phyloP scores from a whole-genome alignment of 2,329 filamentous ascomycete species.

The Diaporthe citrichinensis region DNA sequence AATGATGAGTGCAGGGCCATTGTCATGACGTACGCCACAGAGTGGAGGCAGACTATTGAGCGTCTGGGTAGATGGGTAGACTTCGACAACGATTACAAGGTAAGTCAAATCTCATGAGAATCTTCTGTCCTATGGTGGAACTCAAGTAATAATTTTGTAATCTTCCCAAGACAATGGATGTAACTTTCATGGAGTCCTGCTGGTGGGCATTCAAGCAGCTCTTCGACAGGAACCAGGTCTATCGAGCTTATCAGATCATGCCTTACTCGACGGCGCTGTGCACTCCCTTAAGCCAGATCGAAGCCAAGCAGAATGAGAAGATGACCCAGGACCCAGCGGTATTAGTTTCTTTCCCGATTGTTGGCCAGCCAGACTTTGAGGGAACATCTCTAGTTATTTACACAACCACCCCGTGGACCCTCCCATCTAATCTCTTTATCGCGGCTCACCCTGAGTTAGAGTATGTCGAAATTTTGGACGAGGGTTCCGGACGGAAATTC shows the following conservation, averaged over 20 bases:
- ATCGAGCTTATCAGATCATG: slow-evolving; percentile 81
- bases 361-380: slow-evolving; percentile 72
- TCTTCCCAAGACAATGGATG: slow-evolving; percentile 75
- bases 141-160: slow-evolving; percentile 49
- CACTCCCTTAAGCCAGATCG: slow-evolving; percentile 82
- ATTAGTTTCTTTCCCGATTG: slow-evolving; percentile 80
- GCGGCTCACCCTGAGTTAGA: slow-evolving; percentile 83
- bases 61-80: slow-evolving; percentile 94
- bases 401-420: slow-evolving; percentile 87
- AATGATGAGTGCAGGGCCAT: slow-evolving; percentile 92
- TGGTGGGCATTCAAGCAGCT: slow-evolving; percentile 87
- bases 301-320: slow-evolving; percentile 82
- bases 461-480: slow-evolving; percentile 82
- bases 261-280: slow-evolving; percentile 82
- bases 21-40: slow-evolving; percentile 89
- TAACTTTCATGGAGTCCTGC: slow-evolving; percentile 81
- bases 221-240: slow-evolving; percentile 79
- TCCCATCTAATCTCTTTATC: slow-evolving; percentile 81
- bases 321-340: slow-evolving; percentile 81
- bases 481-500: slow-evolving; percentile 75
- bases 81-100: slow-evolving; percentile 96
- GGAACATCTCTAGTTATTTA: slow-evolving; percentile 83
- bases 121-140: too few relatives aligned
- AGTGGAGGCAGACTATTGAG: slow-evolving; percentile 91
- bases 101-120: background rate